Evolutionary conservation across 306 rosid species (phyloP).

Genomic region (Dryas drummondii): DNA sequence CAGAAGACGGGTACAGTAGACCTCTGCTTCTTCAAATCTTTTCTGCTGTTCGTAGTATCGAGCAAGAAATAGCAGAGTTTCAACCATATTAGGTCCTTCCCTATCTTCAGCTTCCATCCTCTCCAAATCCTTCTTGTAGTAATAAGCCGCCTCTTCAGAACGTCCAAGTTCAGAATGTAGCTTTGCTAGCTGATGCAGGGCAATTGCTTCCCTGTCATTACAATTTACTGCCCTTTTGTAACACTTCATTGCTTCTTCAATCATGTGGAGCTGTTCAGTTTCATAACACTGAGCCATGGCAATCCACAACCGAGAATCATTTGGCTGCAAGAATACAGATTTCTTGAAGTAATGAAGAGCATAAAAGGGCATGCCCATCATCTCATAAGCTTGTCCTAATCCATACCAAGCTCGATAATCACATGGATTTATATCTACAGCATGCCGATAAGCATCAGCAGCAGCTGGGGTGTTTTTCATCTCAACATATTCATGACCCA

Average conservation of each 20-base stretch:
- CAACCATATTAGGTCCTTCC: slow-evolving; percentile 96
- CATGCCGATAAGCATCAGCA: slow-evolving; percentile 94
- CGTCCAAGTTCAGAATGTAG: slow-evolving; percentile 66
- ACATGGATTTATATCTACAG: slow-evolving; percentile 77
- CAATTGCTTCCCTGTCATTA: slow-evolving; percentile 92
- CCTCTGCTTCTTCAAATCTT: slow-evolving; percentile 84
- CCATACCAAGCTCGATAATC: slow-evolving; percentile 99
- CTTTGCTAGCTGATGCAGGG: slow-evolving; percentile 81
- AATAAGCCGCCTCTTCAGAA: slow-evolving; percentile 85
- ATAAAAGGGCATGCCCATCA: slow-evolving; percentile 95
- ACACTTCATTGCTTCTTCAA: slow-evolving; percentile 85
- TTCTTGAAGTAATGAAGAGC: slow-evolving; percentile 93
- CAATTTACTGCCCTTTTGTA: slow-evolving; percentile 82
- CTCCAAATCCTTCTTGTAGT: slow-evolving; percentile 87
- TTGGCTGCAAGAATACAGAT: slow-evolving; percentile 89
- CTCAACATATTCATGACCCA: slow-evolving; percentile 98
- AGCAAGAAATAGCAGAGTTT: slow-evolving; percentile 81
- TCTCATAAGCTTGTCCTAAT: slow-evolving; percentile 96
- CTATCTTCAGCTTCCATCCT: slow-evolving; percentile 96
- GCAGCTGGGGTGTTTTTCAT: slow-evolving; percentile 99
- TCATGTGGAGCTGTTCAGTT: slow-evolving; percentile 81
- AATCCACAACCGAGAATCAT: slow-evolving; percentile 92
- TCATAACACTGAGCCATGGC: slow-evolving; percentile 96
- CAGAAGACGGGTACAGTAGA: slow-evolving; percentile 92
- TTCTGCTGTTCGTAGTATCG: slow-evolving; percentile 51